Evolutionary conservation across 768 basidiomycete species (phyloP).

Genomic region (Pleurotus eryngii): DNA sequence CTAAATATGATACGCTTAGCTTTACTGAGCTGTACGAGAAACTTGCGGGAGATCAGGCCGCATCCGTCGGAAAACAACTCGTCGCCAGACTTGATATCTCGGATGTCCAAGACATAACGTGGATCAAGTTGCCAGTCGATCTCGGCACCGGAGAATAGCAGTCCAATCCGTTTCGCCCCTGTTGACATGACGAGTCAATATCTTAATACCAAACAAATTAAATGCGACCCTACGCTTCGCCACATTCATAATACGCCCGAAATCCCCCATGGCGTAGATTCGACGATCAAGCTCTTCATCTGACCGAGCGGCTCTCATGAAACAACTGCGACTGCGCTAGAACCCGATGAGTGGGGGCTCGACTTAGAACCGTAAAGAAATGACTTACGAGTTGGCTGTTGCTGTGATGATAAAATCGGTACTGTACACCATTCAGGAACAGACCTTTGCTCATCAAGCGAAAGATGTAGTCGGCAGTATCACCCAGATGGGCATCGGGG

Average conservation of each 20-base stretch:
- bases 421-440: slow-evolving; percentile 54
- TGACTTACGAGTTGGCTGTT: slow-evolving; percentile 60
- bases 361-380: not conserved
- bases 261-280: slow-evolving; percentile 58
- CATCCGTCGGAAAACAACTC: slow-evolving; percentile 69
- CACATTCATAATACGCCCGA: slow-evolving; percentile 56
- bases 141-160: slow-evolving; percentile 62
- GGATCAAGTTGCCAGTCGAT: slow-evolving; percentile 56
- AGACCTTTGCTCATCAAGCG: slow-evolving; percentile 54
- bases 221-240: slow-evolving; percentile 49
- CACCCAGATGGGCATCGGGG: slow-evolving; percentile 45
- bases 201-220: not conserved
- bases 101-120: slow-evolving; percentile 46
- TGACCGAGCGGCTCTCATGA: slow-evolving; percentile 48
- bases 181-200: not conserved
- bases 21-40: slow-evolving; percentile 51
- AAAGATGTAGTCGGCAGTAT: slow-evolving; percentile 51
- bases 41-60: slow-evolving; percentile 53
- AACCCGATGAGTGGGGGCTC: not conserved
- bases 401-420: slow-evolving; percentile 70
- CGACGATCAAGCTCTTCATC: slow-evolving; percentile 57
- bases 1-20: slow-evolving; percentile 54
- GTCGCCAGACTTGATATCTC: slow-evolving; percentile 53
- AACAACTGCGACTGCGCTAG: slow-evolving; percentile 62
- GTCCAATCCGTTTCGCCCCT: slow-evolving; percentile 70